Evolutionary conservation across 805 yeast genomes (phyloP).

Genomic region (Scheffersomyces coipomensis): DNA sequence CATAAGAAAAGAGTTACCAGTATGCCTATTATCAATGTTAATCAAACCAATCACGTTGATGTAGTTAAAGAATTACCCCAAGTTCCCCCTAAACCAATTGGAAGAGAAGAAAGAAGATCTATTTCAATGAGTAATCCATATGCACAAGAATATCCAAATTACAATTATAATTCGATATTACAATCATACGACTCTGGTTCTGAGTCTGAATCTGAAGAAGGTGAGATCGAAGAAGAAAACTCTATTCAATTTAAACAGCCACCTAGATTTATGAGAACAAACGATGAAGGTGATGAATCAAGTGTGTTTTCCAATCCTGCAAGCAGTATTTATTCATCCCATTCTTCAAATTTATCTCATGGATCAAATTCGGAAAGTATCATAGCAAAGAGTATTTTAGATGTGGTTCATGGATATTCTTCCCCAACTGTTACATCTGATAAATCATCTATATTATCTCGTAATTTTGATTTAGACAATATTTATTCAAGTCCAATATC

Average conservation of each 20-base stretch:
- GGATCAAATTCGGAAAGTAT: background rate
- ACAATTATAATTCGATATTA: too few species aligned
- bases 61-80: conserved; percentile 1
- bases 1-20: conserved; percentile 16
- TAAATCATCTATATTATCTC: background rate
- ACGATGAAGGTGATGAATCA: background rate
- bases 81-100: conserved; percentile 1
- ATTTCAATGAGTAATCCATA: conserved; percentile 2
- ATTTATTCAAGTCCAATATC: background rate
- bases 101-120: conserved; percentile 1
- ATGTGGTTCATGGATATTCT: conserved; percentile 1
- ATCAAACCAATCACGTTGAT: background rate
- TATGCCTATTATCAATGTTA: conserved; percentile 18
- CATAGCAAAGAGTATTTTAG: background rate
- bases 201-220: too few species aligned
- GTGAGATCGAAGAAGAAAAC: background rate
- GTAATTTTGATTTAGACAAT: background rate
- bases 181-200: too few species aligned
- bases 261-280: background rate
- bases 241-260: background rate
- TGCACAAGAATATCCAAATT: background rate
- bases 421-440: background rate
- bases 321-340: background rate
- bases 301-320: background rate
- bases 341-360: background rate